Base-by-base conservation (phyloP, 2,329 filamentous ascomycete genomes). In the Diaporthe sp. region DNA sequence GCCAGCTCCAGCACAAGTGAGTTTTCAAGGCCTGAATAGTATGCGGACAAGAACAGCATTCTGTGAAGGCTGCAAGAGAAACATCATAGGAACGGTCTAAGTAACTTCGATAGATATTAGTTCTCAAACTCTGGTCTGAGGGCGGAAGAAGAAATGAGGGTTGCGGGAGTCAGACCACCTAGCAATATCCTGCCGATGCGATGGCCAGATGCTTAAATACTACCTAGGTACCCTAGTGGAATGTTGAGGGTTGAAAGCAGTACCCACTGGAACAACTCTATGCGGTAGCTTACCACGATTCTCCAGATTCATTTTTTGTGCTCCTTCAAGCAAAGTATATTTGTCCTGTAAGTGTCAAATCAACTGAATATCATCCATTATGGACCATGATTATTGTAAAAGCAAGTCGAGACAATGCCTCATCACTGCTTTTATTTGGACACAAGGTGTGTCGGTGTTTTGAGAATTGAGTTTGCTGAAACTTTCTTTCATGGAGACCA, bases 171-270 rank as follows among this genome's bases (percentile, higher is more conserved):
- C 4, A 7, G 2, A 30, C 8, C 3, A 6, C 19, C 5, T 22
- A 4, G 28, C 5, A 33, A 17, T 9, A 10, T 15, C 17, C 22
- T 45, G 17, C 10, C 25, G 33, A 64, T 4, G 25, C 3, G 28
- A n/a, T 7, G 28, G 28, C 25, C 13, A 22, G 40, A 47, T 64
- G 2, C 25, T 64, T 19, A 30, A 28, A 10, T 38, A 45, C 25
- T n/a, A n/a, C n/a, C n/a, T n/a, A n/a, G n/a, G n/a, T 19, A 0
- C 33, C 25, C 9, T 2, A 0, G 25, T 4, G 2, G 17, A 30
- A 19, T 30, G 7, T 19, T 22, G 30, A 1, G 15, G 17, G 9
- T 4, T 10, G 12, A 22, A n/a, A 25, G 3, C n/a, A 22, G 4
- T 7, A 25, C 6, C 38, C 12, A 6, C 25, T 38, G 17, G 3